These are phyloP conservation scores for Penicillium salamii DNA, from an alignment of 495 filamentous ascomycete species.

Conservation along the genomic window DNA sequence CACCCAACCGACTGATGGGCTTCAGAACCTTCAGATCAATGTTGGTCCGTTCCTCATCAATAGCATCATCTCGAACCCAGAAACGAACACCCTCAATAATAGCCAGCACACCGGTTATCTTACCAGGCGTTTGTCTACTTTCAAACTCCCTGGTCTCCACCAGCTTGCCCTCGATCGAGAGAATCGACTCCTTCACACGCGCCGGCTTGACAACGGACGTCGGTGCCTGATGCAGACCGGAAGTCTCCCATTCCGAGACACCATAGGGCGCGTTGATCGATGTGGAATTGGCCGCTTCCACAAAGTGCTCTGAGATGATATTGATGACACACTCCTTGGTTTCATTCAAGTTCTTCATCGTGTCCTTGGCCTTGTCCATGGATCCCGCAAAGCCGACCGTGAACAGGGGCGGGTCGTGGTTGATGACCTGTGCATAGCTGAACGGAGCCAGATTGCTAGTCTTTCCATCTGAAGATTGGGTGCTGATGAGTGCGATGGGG, in stretches of 20 bases:
- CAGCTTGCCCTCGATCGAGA: slow-evolving; percentile 77
- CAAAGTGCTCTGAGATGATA: slow-evolving; percentile 77
- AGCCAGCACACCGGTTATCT: slow-evolving; percentile 68
- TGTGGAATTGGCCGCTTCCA: slow-evolving; percentile 84
- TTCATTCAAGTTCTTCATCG: slow-evolving; percentile 67
- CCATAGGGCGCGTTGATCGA: slow-evolving; percentile 77
- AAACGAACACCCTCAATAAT: slow-evolving; percentile 85
- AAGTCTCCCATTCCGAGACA: slow-evolving; percentile 75
- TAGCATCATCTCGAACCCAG: slow-evolving; percentile 85
- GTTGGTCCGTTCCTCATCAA: slow-evolving; percentile 70
- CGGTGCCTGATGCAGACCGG: slow-evolving; percentile 70
- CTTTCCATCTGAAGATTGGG: slow-evolving; percentile 55
- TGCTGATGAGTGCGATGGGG: slow-evolving; percentile 66
- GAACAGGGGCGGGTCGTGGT: slow-evolving; percentile 89
- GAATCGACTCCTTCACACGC: slow-evolving; percentile 78
- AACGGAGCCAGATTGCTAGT: slow-evolving; percentile 81
- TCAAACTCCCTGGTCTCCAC: slow-evolving; percentile 74
- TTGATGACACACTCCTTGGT: slow-evolving; percentile 77
- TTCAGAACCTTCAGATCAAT: slow-evolving; percentile 69
- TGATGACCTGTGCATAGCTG: slow-evolving; percentile 77
- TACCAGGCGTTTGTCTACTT: slow-evolving; percentile 62
- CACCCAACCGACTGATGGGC: slow-evolving; percentile 77
- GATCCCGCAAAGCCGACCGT: slow-evolving; percentile 63
- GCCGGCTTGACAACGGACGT: slow-evolving; percentile 64
- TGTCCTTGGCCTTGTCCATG: slow-evolving; percentile 67